Evolutionary conservation across 129 eudicot species (phyloP).

Genomic region (Smallanthus sonchifolius): DNA sequence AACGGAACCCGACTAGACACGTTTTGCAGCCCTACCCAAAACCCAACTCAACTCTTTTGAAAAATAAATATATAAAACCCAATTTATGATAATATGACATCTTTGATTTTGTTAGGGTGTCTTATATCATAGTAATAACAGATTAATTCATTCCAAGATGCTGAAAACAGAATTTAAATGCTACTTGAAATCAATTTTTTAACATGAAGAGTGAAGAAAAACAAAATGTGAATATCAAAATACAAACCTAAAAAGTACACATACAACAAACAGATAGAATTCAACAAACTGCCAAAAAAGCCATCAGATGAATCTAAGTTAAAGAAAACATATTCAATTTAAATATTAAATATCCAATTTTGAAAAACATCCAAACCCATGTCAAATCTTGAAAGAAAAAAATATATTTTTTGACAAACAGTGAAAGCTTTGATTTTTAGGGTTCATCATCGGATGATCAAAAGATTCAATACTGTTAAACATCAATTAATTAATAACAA

Average conservation of each 20-base stretch:
- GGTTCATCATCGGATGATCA: neutral
- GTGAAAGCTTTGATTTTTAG: neutral
- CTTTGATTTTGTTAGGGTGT: no score
- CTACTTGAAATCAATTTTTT: neutral
- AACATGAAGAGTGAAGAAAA: neutral
- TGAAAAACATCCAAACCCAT: conserved; percentile 1
- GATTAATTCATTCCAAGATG: no score
- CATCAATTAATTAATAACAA: neutral
- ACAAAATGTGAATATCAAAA: no score
- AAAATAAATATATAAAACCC: neutral
- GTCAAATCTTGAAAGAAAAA: neutral
- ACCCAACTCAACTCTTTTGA: neutral
- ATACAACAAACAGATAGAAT: conserved; percentile 13
- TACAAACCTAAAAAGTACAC: neutral
- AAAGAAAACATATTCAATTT: no score
- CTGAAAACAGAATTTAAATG: neutral
- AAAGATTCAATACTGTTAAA: no score
- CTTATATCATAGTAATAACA: neutral
- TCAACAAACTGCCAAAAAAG: conserved; percentile 7
- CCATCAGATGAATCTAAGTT: conserved; percentile 10
- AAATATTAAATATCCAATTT: conserved; percentile 10
- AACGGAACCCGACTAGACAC: no score
- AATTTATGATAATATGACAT: neutral
- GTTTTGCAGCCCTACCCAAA: no score
- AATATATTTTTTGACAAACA: no score